Evolutionary conservation across 106 monocot genomes (phyloP), one percentile per base, ranked within the genome.

Genomic region (Gastrodia elata): DNA sequence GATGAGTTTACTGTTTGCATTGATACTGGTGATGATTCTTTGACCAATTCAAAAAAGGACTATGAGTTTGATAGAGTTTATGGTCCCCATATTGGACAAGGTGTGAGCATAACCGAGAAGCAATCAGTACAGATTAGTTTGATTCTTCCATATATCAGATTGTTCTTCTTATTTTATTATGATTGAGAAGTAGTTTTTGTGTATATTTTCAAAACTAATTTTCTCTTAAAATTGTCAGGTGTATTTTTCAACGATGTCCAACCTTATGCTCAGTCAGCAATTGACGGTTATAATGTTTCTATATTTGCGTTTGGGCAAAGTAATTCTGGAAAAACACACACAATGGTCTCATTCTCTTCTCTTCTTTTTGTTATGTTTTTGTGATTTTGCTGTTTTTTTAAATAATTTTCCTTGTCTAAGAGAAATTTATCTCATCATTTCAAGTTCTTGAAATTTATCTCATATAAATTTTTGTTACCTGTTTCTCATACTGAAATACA

Each of bases 61-160:
- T 98, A 91, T 74, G 93, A 91, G 74, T 98, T 93, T 81, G 93
- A 98, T 84, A 83, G 88, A 71, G 97, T 98, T 40, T 98, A 93
- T 87, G 97, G 97, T 33, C 91, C 97, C 46, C 97, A 98, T 87
- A 77, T 98, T 75, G 90, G 97, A 68, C 93, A 98, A 85, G 97
- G 97, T 83, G 73, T 83, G 82, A 35, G 24, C 57, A 18, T 8
- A 69, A 65, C 40, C 58, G 33, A 38, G 39, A 32, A 65, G 75
- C n/a, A 13, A 64, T 44, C 36, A 8, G 20, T 49, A 30, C 8
- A 57, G 27, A n/a, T 32, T 34, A 8, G 6, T 9, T 69, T 69
- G 36, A 22, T 20, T 11, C 35, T 40, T 25, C 24, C 4, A 40
- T 24, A 40, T 41, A 69, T 24, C 22, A 40, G 6, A 39, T 11